phyloP scores from a whole-genome alignment of 129 eudicot species.

The Centrapalus pauciflorus region DNA sequence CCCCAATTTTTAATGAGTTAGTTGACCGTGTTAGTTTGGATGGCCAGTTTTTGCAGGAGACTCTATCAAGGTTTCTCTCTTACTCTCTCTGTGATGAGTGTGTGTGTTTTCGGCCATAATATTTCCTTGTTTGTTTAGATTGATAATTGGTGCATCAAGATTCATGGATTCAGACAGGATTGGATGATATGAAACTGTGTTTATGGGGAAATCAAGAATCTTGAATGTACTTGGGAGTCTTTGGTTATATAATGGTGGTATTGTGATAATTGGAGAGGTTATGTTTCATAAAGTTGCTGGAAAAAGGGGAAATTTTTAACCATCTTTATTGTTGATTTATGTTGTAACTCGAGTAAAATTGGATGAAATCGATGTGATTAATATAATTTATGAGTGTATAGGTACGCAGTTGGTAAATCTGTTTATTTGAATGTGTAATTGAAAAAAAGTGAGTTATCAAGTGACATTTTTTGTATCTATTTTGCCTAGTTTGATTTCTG shows the following conservation, averaged over 20 bases:
- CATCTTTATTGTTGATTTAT: not conserved
- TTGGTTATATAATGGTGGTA: not conserved
- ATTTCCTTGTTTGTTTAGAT: too few relatives aligned
- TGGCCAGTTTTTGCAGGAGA: constrained; percentile 76
- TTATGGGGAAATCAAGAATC: too few relatives aligned
- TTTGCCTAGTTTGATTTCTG: not conserved
- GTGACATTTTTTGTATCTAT: not conserved
- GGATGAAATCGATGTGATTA: not conserved
- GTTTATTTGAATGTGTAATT: not conserved
- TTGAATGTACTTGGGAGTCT: too few relatives aligned
- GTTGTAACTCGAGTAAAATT: not conserved
- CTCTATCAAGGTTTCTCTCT: constrained; percentile 66
- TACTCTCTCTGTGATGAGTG: not conserved
- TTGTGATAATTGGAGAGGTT: too few relatives aligned
- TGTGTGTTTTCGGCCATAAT: not conserved
- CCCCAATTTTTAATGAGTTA: constrained; percentile 88
- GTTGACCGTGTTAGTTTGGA: constrained; percentile 93
- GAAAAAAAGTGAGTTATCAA: not conserved
- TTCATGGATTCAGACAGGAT: too few relatives aligned
- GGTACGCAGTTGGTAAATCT: not conserved
- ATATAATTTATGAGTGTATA: not conserved
- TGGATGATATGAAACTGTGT: too few relatives aligned
- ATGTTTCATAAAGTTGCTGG: too few relatives aligned
- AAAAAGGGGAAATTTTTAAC: too few relatives aligned
- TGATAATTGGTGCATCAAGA: too few relatives aligned